Evolutionary conservation across 1,139 yeast species (phyloP).

Genomic region (Geotrichum australiense): DNA sequence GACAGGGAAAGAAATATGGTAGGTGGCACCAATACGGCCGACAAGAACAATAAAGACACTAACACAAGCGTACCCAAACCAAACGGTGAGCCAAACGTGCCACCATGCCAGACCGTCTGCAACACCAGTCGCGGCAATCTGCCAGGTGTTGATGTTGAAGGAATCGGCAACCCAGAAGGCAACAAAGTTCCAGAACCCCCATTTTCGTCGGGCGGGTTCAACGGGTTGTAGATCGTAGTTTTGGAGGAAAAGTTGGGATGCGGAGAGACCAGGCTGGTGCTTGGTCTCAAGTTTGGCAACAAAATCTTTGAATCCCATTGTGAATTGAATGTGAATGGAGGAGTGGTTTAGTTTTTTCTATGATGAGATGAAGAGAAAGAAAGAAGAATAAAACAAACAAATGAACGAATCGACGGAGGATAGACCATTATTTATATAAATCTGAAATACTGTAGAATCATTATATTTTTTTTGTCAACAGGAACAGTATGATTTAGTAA

Average conservation of each 20-base stretch:
- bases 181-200: conserved; percentile 77
- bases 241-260: conserved; percentile 37
- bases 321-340: not conserved
- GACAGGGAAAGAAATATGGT: conserved; percentile 38
- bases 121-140: conserved; percentile 80
- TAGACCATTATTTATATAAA: not conserved
- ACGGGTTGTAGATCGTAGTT: conserved; percentile 77
- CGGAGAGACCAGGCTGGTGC: conserved; percentile 23
- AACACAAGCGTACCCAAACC: conserved; percentile 42
- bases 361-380: not conserved
- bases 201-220: conserved; percentile 52
- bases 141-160: conserved; percentile 84
- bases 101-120: conserved; percentile 75
- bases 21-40: conserved; percentile 36
- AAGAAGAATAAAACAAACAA: not conserved
- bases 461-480: not conserved
- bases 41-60: conserved; percentile 31
- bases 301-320: conserved; percentile 15
- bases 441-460: not conserved
- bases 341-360: not conserved
- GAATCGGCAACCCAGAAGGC: conserved; percentile 85
- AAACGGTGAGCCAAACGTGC: conserved; percentile 81
- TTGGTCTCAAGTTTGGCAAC: conserved; percentile 19
- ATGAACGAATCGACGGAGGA: not conserved
- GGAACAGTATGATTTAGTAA: not conserved